These are phyloP conservation scores for Dictyophora rubrovolvata DNA, from an alignment of 768 basidiomycete genomes.

Conservation along the genomic window DNA sequence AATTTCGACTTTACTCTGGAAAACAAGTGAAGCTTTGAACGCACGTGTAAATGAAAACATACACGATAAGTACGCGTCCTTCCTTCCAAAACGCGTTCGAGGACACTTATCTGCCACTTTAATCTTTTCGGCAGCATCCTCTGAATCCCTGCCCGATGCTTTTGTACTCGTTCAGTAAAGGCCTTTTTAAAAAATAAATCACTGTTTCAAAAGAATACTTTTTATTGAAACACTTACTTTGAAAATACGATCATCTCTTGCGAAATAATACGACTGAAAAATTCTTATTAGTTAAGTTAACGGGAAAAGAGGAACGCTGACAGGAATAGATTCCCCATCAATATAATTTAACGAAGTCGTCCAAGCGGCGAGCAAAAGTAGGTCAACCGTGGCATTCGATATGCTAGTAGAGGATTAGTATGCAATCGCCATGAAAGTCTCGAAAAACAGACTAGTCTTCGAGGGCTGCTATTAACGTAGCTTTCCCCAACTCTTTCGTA, in stretches of 20 bases:
- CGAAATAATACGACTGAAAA: conserved; percentile 78
- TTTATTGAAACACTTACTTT: conserved; percentile 26
- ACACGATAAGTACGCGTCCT: conserved; percentile 58
- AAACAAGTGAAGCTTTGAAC: conserved; percentile 7
- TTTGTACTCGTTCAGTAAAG: conserved; percentile 30
- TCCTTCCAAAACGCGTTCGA: conserved; percentile 57
- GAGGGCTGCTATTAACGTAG: conserved; percentile 64
- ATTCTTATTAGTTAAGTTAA: conserved; percentile 2
- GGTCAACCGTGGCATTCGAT: conserved; percentile 81
- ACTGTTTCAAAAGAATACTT: background rate
- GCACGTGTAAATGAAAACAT: conserved; percentile 17
- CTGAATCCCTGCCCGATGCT: conserved; percentile 32
- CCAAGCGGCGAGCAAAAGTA: conserved; percentile 80
- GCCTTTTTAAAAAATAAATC: conserved; percentile 23
- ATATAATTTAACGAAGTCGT: conserved; percentile 48
- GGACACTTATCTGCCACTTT: conserved; percentile 58
- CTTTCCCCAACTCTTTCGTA: conserved; percentile 74
- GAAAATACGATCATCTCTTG: conserved; percentile 82
- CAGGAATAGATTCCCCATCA: conserved; percentile 61
- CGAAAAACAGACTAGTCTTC: conserved; percentile 75
- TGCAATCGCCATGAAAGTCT: background rate
- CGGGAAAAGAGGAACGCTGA: conserved; percentile 24
- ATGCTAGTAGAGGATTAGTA: conserved; percentile 37
- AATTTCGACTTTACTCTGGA: conserved; percentile 53
- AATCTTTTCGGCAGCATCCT: conserved; percentile 43